phyloP scores from a whole-genome alignment of 2,329 filamentous ascomycete species.

The Stemphylium beticola region DNA sequence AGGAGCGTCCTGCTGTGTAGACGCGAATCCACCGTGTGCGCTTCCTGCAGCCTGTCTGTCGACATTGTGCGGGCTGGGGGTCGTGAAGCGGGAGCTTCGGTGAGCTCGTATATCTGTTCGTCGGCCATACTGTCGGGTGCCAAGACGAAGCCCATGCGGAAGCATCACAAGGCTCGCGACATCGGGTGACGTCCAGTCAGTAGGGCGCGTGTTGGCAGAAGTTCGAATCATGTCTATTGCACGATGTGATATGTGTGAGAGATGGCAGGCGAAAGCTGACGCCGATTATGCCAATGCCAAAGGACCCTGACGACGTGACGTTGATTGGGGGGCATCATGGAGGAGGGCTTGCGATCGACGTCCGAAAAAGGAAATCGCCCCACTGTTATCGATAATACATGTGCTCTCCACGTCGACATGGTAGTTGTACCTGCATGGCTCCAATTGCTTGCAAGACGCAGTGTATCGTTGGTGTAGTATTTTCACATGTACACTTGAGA shows the following conservation, averaged over 20 bases:
- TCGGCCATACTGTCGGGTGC: slow-evolving; percentile 20
- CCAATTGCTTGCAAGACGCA: background rate
- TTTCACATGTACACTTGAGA: no score
- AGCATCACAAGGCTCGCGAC: slow-evolving; percentile 15
- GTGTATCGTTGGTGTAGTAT: no score
- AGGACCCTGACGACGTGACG: slow-evolving; percentile 13
- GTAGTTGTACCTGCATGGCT: background rate
- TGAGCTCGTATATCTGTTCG: slow-evolving; percentile 18
- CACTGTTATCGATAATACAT: slow-evolving; percentile 14
- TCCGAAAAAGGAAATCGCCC: background rate
- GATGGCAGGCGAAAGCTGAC: background rate
- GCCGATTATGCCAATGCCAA: background rate
- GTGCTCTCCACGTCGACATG: background rate
- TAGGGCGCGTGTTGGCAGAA: background rate
- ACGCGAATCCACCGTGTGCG: background rate
- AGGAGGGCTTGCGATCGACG: slow-evolving; percentile 3
- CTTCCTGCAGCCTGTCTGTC: slow-evolving; percentile 12
- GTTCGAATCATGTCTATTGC: background rate
- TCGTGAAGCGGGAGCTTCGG: slow-evolving; percentile 4
- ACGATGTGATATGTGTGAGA: background rate
- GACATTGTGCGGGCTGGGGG: slow-evolving; percentile 15
- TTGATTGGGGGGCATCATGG: background rate
- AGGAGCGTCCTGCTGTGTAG: slow-evolving; percentile 49
- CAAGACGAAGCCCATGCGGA: slow-evolving; percentile 16
- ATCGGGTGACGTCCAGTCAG: slow-evolving; percentile 1